Evolutionary conservation across 805 yeast genomes (phyloP), one percentile per base, ranked within the genome.

Genomic region (Lipomyces starkeyi): DNA sequence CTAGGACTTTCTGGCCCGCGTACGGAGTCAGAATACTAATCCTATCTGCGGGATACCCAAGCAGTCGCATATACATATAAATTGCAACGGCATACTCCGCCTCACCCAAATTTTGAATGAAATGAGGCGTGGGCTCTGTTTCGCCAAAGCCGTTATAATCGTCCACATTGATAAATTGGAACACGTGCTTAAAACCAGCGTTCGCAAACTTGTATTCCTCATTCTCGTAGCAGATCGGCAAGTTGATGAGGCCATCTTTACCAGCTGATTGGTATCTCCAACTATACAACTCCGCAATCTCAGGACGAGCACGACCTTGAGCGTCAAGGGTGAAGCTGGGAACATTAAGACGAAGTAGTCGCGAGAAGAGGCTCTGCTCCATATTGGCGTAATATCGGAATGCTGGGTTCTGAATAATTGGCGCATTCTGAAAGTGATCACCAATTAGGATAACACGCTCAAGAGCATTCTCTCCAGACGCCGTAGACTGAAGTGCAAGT

Each of bases 41-140:
- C 25, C 73, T 73, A 0, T 74, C 68, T 0, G 73, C 53, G 0
- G 84, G 79, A 66, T 85, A 85, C 0, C 85, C 86, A 25, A 81
- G 62, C 2, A 80, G 67, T 4, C 83, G 72, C 82, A 87, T 76
- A 65, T 84, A 85, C 75, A 80, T 81, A 71, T 78, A 85, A 6
- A 85, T 67, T 0, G 78, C 75, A 17, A 84, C 84, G 20, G 82
- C 78, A 65, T 77, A 83, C 68, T 84, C 85, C 0, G 87, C 88
- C 70, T 86, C 86, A 9, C 77, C 79, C n/a, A 81, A 62, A 65
- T 83, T 83, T 53, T 80, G 83, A 75, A 61, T 76, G 37, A 74
- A 67, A 0, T 73, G 75, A 0, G 76, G 73, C 0, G 67, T 61
- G 1, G 75, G 73, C 59, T 75, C 77, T 1, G 73, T 65, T 58